Percentiles rank a stretch among this genome's conserved stretches.
Evolutionary conservation across 2,329 filamentous ascomycete genomes (phyloP).

Genomic region (Fusarium sp.): DNA sequence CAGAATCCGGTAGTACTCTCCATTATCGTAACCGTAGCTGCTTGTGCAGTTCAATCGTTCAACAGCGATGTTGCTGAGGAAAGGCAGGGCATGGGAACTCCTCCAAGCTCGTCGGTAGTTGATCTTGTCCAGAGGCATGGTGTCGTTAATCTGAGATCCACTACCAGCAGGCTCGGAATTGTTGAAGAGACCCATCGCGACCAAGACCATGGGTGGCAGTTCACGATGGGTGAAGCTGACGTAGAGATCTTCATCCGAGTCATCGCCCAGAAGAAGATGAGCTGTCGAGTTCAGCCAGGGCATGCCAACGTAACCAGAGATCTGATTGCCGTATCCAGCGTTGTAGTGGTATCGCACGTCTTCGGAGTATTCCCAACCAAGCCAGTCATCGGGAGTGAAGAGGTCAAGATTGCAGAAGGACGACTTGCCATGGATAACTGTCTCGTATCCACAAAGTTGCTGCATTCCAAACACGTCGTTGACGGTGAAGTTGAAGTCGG

Average conservation of each 20-base stretch:
- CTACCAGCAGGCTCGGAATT: slow-evolving; percentile 64
- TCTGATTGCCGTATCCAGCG: slow-evolving; percentile 67
- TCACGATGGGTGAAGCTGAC: slow-evolving; percentile 76
- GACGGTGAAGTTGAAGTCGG: slow-evolving; percentile 69
- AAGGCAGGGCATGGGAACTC: slow-evolving; percentile 69
- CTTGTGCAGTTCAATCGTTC: slow-evolving; percentile 69
- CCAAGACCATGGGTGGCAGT: slow-evolving; percentile 71
- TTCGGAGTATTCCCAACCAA: slow-evolving; percentile 72
- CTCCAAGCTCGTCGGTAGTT: slow-evolving; percentile 72
- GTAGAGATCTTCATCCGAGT: slow-evolving; percentile 64
- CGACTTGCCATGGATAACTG: slow-evolving; percentile 68
- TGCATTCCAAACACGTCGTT: slow-evolving; percentile 72
- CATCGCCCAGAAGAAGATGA: slow-evolving; percentile 54
- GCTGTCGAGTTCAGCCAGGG: slow-evolving; percentile 73
- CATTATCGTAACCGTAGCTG: slow-evolving; percentile 58
- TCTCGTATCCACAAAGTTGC: slow-evolving; percentile 72
- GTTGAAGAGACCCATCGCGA: slow-evolving; percentile 75
- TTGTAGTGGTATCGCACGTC: slow-evolving; percentile 73
- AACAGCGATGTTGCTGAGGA: slow-evolving; percentile 71
- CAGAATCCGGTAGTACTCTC: slow-evolving; percentile 39
- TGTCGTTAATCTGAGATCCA: slow-evolving; percentile 63
- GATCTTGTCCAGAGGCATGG: slow-evolving; percentile 69
- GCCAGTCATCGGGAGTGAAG: slow-evolving; percentile 70
- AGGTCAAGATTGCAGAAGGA: slow-evolving; percentile 68
- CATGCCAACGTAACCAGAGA: slow-evolving; percentile 67